Conservation (phyloP, 257 asterid species). For the Cruciata laevipes region DNA sequence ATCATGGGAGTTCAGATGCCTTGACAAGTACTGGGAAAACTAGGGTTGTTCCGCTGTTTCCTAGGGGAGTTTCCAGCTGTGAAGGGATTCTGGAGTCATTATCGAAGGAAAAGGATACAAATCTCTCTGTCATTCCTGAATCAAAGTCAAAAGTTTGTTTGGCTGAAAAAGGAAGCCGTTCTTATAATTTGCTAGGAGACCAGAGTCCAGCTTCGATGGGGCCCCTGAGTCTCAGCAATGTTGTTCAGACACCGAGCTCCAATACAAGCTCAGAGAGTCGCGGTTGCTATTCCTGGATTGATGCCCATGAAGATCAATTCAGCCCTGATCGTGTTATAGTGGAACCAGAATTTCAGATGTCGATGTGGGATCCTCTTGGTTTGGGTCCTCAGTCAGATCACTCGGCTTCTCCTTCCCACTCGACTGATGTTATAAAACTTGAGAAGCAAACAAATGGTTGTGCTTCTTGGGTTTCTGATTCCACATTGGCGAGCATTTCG, state of each 20-base stretch:
- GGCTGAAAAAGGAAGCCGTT: constrained; percentile 11
- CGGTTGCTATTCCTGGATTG: constrained; percentile 16
- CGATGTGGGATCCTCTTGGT: constrained; percentile 30
- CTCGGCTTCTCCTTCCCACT: constrained; percentile 17
- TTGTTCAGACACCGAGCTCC: constrained; percentile 66
- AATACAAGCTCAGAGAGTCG: constrained; percentile 30
- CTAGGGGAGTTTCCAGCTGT: constrained; percentile 13
- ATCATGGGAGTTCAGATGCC: constrained; percentile 17
- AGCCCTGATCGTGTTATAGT: constrained; percentile 27
- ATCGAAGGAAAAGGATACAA: constrained; percentile 8
- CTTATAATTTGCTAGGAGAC: constrained; percentile 17
- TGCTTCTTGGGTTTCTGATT: constrained; percentile 52
- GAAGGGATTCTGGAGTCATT: constrained; percentile 15
- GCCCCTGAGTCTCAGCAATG: constrained; percentile 46
- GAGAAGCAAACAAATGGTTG: constrained; percentile 20
- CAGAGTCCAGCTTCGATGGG: constrained; percentile 26
- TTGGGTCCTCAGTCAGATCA: constrained; percentile 19
- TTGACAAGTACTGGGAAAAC: constrained; percentile 21
- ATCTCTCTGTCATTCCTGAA: constrained; percentile 14
- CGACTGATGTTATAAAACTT: constrained; percentile 9
- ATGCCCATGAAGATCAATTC: constrained; percentile 14
- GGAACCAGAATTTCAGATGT: constrained; percentile 15
- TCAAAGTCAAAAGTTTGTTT: constrained; percentile 5
- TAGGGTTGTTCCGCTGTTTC: constrained; percentile 18
- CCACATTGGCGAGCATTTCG: constrained; percentile 36